Conservation (phyloP, 306 rosid genomes). For the Fragaria vesca region DNA sequence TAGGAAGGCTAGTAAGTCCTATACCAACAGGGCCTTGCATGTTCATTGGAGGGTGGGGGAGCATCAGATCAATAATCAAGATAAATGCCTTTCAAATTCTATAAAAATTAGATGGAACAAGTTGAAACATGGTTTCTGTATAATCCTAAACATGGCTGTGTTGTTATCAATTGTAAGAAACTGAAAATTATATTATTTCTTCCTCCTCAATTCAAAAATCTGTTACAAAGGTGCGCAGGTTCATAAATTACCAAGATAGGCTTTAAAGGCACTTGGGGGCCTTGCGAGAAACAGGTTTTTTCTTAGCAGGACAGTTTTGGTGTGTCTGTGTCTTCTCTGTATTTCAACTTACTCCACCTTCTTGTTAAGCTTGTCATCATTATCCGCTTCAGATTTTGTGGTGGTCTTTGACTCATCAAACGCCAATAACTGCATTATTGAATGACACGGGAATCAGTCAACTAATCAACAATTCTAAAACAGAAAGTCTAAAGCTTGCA, state of each 20-base stretch:
- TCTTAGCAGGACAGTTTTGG: constrained; percentile 23
- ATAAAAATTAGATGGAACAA: background rate
- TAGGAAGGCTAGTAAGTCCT: too few relatives aligned
- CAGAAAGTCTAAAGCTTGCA: background rate
- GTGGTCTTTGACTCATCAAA: constrained; percentile 79
- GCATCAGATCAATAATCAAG: background rate
- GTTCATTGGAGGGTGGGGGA: background rate
- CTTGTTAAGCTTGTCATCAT: constrained; percentile 52
- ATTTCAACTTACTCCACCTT: constrained; percentile 57
- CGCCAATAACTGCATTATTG: constrained; percentile 63
- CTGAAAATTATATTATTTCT: constrained; percentile 33
- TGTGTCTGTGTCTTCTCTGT: constrained; percentile 11
- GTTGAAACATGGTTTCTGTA: background rate
- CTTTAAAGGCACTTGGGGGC: constrained; percentile 29
- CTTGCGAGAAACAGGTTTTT: constrained; percentile 30
- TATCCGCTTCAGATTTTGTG: constrained; percentile 46
- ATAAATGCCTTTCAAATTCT: background rate
- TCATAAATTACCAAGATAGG: constrained; percentile 39
- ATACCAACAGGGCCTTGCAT: background rate
- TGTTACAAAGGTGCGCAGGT: constrained; percentile 44
- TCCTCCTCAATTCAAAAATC: constrained; percentile 39
- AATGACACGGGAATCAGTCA: background rate
- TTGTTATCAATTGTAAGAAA: constrained; percentile 17
- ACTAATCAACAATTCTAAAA: background rate
- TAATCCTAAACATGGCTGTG: constrained; percentile 13